phyloP scores from a whole-genome alignment of 169 alveolate species.

The Perkinsus chesapeaki region DNA sequence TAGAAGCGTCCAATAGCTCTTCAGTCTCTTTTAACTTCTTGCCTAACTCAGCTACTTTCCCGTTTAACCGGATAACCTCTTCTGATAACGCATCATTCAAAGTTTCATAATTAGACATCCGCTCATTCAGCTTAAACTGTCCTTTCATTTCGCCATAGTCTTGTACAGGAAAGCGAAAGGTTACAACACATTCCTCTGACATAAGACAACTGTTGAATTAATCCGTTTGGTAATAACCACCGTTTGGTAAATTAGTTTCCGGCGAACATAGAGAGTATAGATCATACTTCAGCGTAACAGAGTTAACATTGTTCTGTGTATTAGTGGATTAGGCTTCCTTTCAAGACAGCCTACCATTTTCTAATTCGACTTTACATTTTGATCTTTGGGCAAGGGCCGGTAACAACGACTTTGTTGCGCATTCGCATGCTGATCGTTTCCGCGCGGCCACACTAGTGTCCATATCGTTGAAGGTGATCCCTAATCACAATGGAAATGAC shows the following conservation, averaged over 20 bases:
- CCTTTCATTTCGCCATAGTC: not conserved
- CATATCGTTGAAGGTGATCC: not conserved
- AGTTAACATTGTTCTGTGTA: no score
- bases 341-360: not conserved
- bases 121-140: not conserved
- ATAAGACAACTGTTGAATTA: not conserved
- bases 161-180: not conserved
- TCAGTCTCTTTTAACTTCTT: no score
- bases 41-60: no score
- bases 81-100: no score
- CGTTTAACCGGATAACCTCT: no score
- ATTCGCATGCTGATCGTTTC: not conserved
- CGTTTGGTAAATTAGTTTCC: no score
- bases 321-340: no score
- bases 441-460: not conserved
- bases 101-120: no score
- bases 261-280: no score
- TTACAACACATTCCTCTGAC: not conserved
- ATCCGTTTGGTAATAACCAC: no score
- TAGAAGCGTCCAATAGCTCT: no score
- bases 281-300: no score
- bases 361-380: not conserved
- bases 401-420: not conserved
- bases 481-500: not conserved
- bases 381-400: not conserved